Conservation (phyloP, 164 flowering plant genomes). For the Santalum album region DNA sequence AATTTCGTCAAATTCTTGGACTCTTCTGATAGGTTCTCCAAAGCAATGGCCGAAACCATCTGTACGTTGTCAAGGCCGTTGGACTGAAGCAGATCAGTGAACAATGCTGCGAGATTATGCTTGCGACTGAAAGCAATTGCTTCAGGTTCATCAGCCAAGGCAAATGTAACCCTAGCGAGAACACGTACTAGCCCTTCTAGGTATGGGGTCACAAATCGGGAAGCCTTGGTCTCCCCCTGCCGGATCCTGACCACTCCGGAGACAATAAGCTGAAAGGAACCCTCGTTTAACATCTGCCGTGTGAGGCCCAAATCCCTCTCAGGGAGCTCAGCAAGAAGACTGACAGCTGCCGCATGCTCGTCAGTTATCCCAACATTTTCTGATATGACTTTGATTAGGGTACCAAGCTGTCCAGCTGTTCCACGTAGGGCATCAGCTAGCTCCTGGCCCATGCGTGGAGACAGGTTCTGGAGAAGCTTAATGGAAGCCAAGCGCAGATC, state of each 20-base stretch:
- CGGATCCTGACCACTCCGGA: conserved; percentile 39
- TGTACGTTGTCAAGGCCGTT: conserved; percentile 87
- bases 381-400: conserved; percentile 51
- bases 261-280: conserved; percentile 48
- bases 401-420: conserved; percentile 69
- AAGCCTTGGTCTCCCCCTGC: conserved; percentile 65
- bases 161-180: conserved; percentile 75
- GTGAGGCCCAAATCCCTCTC: conserved; percentile 79
- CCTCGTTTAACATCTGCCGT: conserved; percentile 62
- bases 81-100: conserved; percentile 64
- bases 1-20: conserved; percentile 52
- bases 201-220: conserved; percentile 74
- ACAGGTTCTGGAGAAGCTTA: conserved; percentile 73
- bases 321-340: conserved; percentile 84
- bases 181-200: conserved; percentile 78
- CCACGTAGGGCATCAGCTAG: conserved; percentile 73
- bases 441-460: conserved; percentile 84
- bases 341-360: conserved; percentile 87
- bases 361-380: conserved; percentile 63
- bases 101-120: conserved; percentile 54
- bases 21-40: conserved; percentile 71
- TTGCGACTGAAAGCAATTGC: conserved; percentile 56
- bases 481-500: conserved; percentile 78
- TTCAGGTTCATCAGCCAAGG: conserved; percentile 45
- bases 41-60: conserved; percentile 73